These are phyloP conservation scores for Lavandula angustifolia DNA, from an alignment of 257 asterid species.

Conservation along the genomic window DNA sequence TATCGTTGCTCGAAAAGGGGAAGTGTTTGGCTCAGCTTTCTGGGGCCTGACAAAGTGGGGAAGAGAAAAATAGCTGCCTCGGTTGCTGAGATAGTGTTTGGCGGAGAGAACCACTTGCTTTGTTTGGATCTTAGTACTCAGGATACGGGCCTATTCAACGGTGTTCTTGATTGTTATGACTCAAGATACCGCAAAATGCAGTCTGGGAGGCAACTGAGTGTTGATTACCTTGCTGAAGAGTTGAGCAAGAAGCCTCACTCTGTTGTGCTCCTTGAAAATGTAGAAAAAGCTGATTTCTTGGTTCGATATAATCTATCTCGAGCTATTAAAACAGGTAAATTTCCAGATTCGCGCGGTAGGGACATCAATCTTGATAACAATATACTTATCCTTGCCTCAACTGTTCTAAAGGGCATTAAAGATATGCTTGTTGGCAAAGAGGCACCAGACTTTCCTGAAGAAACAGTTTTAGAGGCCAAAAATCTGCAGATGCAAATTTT, in stretches of 20 bases:
- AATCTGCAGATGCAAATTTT: slow-evolving; percentile 60
- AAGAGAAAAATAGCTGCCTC: slow-evolving; percentile 70
- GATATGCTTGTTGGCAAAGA: slow-evolving; percentile 33
- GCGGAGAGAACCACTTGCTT: slow-evolving; percentile 49
- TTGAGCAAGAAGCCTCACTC: slow-evolving; percentile 60
- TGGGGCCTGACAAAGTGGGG: slow-evolving; percentile 84
- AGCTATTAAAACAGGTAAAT: slow-evolving; percentile 77
- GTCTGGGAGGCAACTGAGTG: slow-evolving; percentile 64
- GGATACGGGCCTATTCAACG: slow-evolving; percentile 36
- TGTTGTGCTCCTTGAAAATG: slow-evolving; percentile 71
- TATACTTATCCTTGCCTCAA: slow-evolving; percentile 61
- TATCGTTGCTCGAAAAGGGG: slow-evolving; percentile 49
- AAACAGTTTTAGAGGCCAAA: slow-evolving; percentile 58
- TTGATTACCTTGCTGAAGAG: slow-evolving; percentile 76
- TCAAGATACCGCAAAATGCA: slow-evolving; percentile 36
- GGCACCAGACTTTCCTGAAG: slow-evolving; percentile 59
- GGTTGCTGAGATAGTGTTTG: slow-evolving; percentile 69
- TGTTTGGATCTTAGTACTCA: slow-evolving; percentile 54
- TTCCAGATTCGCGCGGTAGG: slow-evolving; percentile 69
- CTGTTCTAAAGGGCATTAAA: slow-evolving; percentile 33
- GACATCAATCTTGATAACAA: slow-evolving; percentile 58
- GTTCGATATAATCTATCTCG: slow-evolving; percentile 62
- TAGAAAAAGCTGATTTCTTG: slow-evolving; percentile 74
- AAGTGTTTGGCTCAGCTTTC: slow-evolving; percentile 76
- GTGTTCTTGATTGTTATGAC: slow-evolving; percentile 48